These are phyloP conservation scores for Turnera subulata DNA, from an alignment of 345 rosid genomes.

Conservation along the genomic window DNA sequence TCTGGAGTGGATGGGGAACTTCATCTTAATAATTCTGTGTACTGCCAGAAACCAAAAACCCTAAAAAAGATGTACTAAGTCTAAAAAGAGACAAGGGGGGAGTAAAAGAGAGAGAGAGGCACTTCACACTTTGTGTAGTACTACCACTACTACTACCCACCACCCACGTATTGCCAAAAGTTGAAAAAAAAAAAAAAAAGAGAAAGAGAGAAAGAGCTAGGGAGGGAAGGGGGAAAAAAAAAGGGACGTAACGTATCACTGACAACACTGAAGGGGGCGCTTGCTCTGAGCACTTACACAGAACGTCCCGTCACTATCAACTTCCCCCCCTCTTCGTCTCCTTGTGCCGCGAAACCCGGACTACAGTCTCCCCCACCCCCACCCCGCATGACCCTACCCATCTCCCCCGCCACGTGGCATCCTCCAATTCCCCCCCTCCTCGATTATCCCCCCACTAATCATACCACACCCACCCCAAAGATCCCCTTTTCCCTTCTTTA, in stretches of 20 bases:
- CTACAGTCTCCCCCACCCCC: conserved; percentile 29
- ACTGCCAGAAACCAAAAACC: no score
- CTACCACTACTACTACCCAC: no score
- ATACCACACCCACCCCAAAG: neutral
- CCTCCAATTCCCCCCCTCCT: no score
- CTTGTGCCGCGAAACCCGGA: conserved; percentile 52
- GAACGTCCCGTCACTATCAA: conserved; percentile 33
- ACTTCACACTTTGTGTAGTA: no score
- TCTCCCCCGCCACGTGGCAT: neutral
- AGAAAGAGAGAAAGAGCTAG: neutral
- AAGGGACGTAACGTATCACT: conserved; percentile 35
- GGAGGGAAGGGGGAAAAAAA: neutral
- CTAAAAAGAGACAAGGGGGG: no score
- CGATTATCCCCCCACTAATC: neutral
- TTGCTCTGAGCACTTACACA: neutral
- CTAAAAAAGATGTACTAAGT: no score
- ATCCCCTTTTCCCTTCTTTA: neutral
- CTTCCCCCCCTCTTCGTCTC: conserved; percentile 17
- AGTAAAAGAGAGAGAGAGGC: no score
- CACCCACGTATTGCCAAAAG: no score
- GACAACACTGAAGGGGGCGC: conserved; percentile 13
- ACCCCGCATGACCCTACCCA: neutral
- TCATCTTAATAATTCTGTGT: no score
- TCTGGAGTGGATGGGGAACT: no score
- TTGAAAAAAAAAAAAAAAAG: neutral